phyloP scores from a whole-genome alignment of 1,284 basidiomycete species.

The Austroboletus novae-zelandiae region DNA sequence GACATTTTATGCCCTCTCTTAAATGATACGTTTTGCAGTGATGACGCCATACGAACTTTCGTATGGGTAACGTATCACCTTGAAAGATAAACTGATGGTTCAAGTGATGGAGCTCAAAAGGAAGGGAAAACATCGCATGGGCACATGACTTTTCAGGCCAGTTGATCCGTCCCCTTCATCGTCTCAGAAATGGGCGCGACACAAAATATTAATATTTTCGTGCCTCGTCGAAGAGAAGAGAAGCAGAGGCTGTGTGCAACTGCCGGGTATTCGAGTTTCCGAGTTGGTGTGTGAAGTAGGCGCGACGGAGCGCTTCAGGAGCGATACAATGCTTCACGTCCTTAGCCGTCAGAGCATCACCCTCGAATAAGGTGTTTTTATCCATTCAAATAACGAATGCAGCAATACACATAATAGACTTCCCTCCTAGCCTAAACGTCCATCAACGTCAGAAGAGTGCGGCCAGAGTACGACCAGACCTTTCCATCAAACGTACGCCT shows the following conservation, averaged over 20 bases:
- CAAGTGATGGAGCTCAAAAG: slow-evolving; percentile 1
- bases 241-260: background rate
- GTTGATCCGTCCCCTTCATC: background rate
- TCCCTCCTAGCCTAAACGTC: slow-evolving; percentile 10
- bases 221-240: background rate
- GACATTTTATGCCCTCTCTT: slow-evolving; percentile 13
- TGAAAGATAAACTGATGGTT: background rate
- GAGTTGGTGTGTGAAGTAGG: background rate
- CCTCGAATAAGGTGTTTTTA: slow-evolving; percentile 5
- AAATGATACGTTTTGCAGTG: background rate
- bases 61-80: background rate
- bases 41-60: background rate
- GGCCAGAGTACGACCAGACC: slow-evolving; percentile 12
- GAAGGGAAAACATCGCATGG: background rate
- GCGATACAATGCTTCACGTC: background rate
- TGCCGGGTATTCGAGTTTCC: background rate
- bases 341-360: background rate
- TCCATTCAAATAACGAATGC: slow-evolving; percentile 12
- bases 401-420: slow-evolving; percentile 9
- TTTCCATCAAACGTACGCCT: slow-evolving; percentile 4
- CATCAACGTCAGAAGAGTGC: slow-evolving; percentile 8
- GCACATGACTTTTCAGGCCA: background rate
- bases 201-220: background rate
- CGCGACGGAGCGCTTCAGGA: background rate
- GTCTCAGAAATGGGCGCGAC: background rate